Conservation (phyloP, 2,329 filamentous ascomycete genomes). For the Pseudocercospora fijiensis region DNA sequence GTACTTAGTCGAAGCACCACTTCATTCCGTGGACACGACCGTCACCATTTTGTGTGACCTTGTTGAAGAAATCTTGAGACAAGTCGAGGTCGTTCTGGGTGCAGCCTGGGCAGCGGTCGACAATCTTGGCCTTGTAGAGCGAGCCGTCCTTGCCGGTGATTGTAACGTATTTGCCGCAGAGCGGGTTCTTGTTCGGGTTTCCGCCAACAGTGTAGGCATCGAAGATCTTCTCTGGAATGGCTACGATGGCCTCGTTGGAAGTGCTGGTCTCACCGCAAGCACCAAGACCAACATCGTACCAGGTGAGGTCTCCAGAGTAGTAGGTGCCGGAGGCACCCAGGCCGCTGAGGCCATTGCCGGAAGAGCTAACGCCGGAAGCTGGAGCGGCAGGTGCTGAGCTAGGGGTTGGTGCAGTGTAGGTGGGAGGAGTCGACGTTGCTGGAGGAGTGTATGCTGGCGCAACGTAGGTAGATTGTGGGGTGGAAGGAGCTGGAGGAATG, state of each 20-base stretch:
- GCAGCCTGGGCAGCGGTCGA: slow-evolving; percentile 77
- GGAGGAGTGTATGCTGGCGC: slow-evolving; percentile 27
- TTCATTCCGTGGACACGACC: slow-evolving; percentile 46
- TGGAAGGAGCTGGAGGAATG: slow-evolving; percentile 15
- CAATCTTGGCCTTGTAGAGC: slow-evolving; percentile 58
- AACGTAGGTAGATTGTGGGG: slow-evolving; percentile 25
- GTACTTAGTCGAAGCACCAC: slow-evolving; percentile 43
- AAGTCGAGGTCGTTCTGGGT: slow-evolving; percentile 57
- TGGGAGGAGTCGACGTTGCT: slow-evolving; percentile 21
- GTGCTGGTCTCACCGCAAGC: slow-evolving; percentile 65
- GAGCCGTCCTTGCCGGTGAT: slow-evolving; percentile 60
- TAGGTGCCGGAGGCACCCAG: slow-evolving; percentile 40
- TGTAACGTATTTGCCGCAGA: slow-evolving; percentile 68
- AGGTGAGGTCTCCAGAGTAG: slow-evolving; percentile 68
- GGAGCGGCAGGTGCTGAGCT: slow-evolving; percentile 18
- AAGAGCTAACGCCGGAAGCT: neutral
- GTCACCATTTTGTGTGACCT: slow-evolving; percentile 34
- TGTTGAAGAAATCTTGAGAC: slow-evolving; percentile 45
- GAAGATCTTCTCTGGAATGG: slow-evolving; percentile 66
- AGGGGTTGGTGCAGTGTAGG: slow-evolving; percentile 26
- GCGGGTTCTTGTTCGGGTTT: slow-evolving; percentile 63
- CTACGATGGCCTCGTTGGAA: slow-evolving; percentile 63
- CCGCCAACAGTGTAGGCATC: slow-evolving; percentile 41
- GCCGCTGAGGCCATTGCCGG: slow-evolving; percentile 15
- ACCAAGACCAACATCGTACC: slow-evolving; percentile 67